Evolutionary conservation across 75 land plant genomes (phyloP), one percentile per base, ranked within the genome.

Genomic region (Picea sitchensis): DNA sequence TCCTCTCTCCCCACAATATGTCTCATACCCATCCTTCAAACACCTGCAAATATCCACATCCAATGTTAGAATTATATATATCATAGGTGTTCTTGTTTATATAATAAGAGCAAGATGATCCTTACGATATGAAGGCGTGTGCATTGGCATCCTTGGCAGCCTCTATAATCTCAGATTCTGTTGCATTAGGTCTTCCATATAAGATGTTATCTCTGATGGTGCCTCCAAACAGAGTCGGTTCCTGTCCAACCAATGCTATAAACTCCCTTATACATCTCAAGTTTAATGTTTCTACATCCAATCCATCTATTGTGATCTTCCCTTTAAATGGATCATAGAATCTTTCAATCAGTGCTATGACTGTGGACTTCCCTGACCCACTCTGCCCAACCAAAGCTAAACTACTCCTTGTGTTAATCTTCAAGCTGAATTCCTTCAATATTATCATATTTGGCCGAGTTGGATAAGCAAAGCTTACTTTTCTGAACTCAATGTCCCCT

Each of bases 311-410:
- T 77, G 72, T 83, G 68, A 82, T 82, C 2, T 77, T 72, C 4
- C 96, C 96, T 30, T 75, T 80, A 11, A 82, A 1, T 14, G 96
- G 93, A 34, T 91, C 96, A 73, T 93, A 93, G 78, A 91, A 93
- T 21, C 96, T 82, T 73, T 91, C 93, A 32, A 93, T 82, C 38
- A 93, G 82, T 0, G 86, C 83, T 58, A 93, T 86, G 69, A 93
- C 78, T 38, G 96, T 89, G 5, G 96, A 93, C 81, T 93, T 93
- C 15, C 96, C 96, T 21, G 92, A 93, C 7, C 96, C 96, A 76
- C 96, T 93, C 63, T 84, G 89, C 0, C 93, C 96, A 13, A 93
- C 96, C 56, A 93, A 82, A 15, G 93, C 96, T 8, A 78, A 68
- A 61, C 93, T 83, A 31, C 65, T 85, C 36, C 89, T 89, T 21